These are phyloP conservation scores for Blastocystis sp. DNA, from an alignment of 352 stramenopile genomes.

Conservation along the genomic window DNA sequence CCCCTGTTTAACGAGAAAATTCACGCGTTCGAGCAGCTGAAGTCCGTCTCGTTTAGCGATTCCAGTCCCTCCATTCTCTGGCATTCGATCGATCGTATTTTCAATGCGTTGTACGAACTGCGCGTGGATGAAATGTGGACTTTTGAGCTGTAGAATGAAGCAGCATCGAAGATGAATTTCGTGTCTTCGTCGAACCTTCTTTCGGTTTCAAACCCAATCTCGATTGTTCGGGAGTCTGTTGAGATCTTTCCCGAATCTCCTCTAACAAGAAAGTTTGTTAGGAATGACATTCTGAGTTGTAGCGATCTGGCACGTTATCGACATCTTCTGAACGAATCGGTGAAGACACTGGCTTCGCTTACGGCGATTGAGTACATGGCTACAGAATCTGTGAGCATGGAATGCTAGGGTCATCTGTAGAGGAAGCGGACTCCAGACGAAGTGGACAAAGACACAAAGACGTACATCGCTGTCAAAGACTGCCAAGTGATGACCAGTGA, in stretches of 20 bases:
- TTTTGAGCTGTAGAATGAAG: not conserved
- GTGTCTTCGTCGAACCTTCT: not conserved
- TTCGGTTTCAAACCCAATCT: not conserved
- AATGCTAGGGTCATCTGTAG: not conserved
- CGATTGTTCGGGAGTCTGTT: not conserved
- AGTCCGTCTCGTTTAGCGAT: not conserved
- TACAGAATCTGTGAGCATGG: not conserved
- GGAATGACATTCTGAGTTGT: not conserved
- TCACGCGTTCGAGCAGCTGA: not conserved
- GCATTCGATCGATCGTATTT: not conserved
- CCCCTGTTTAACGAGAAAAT: conserved; percentile 14
- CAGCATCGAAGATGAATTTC: not conserved
- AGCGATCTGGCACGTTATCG: not conserved
- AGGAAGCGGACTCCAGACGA: conserved; percentile 3
- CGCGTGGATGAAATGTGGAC: not conserved
- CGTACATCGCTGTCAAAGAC: not conserved
- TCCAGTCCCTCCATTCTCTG: not conserved
- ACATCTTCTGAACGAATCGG: not conserved
- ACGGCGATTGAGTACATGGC: not conserved
- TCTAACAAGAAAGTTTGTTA: not conserved
- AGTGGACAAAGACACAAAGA: not conserved
- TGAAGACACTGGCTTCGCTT: conserved; percentile 8
- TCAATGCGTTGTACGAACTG: not conserved
- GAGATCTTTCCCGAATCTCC: not conserved
- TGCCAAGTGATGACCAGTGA: not conserved